Conservation (phyloP, 2,329 filamentous ascomycete species). For the Alternaria metachromatica region DNA sequence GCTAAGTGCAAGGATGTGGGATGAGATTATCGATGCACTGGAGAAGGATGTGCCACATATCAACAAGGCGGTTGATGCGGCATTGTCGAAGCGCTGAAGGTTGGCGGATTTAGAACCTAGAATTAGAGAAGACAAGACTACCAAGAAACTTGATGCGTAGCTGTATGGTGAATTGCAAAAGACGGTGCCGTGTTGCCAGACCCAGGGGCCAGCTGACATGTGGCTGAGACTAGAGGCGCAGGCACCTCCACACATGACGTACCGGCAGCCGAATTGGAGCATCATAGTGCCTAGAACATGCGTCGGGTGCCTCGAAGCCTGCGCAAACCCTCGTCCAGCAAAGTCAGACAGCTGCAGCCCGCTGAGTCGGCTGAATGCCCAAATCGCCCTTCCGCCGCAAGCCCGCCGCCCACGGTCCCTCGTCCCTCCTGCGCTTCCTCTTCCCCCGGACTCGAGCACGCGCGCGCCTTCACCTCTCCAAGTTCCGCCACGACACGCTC, state of each 20-base stretch:
- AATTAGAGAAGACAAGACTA: background rate
- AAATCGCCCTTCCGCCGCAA: conserved; percentile 40
- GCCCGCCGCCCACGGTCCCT: conserved; percentile 37
- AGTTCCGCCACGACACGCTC: conserved; percentile 76
- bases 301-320: conserved; percentile 5
- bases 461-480: conserved; percentile 70
- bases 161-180: background rate
- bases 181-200: background rate
- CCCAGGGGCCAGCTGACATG: background rate
- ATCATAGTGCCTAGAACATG: conserved; percentile 11
- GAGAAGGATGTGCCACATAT: conserved; percentile 36
- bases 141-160: background rate
- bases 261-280: conserved; percentile 11
- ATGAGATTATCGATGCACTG: conserved; percentile 43
- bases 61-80: conserved; percentile 11
- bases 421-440: conserved; percentile 66
- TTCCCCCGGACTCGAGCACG: conserved; percentile 69
- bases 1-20: conserved; percentile 38
- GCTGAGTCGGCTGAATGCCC: conserved; percentile 40
- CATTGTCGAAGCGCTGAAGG: conserved; percentile 1
- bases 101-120: background rate
- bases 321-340: conserved; percentile 11
- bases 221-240: conserved; percentile 7
- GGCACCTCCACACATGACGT: conserved; percentile 25
- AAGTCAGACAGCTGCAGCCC: conserved; percentile 17